Evolutionary conservation across 768 basidiomycete species (phyloP).

Genomic region (Naganishia antarctica): DNA sequence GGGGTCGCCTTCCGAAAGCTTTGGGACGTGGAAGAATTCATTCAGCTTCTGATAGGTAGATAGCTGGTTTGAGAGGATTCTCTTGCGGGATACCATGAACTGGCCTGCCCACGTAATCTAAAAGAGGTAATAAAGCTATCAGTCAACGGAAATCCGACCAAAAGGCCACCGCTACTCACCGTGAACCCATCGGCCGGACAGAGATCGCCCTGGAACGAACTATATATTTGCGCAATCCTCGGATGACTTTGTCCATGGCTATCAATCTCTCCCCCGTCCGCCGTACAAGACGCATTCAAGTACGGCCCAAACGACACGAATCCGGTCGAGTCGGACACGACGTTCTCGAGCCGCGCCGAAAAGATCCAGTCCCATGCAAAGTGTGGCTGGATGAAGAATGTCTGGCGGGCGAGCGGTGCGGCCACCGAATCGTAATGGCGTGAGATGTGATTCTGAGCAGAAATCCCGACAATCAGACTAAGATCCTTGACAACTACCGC

Average conservation of each 20-base stretch:
- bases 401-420: constrained; percentile 38
- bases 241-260: constrained; percentile 35
- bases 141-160: neutral
- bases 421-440: constrained; percentile 36
- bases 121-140: neutral
- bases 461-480: neutral
- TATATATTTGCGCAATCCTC: constrained; percentile 44
- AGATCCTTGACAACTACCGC: neutral
- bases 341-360: constrained; percentile 33
- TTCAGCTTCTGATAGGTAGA: constrained; percentile 36
- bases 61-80: constrained; percentile 37
- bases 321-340: constrained; percentile 34
- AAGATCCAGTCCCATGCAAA: constrained; percentile 45
- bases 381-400: constrained; percentile 48
- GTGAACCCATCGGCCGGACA: constrained; percentile 35
- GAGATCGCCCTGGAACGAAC: constrained; percentile 40
- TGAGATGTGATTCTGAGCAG: constrained; percentile 39
- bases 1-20: neutral
- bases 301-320: constrained; percentile 48
- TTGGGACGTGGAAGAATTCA: constrained; percentile 35
- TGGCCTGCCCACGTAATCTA: constrained; percentile 47
- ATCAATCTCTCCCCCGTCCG: constrained; percentile 37
- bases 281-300: constrained; percentile 31
- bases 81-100: constrained; percentile 40
- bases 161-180: constrained; percentile 24